Evolutionary conservation across 495 filamentous ascomycete genomes (phyloP), one percentile per base, ranked within the genome.

Genomic region (Niebla homalea): DNA sequence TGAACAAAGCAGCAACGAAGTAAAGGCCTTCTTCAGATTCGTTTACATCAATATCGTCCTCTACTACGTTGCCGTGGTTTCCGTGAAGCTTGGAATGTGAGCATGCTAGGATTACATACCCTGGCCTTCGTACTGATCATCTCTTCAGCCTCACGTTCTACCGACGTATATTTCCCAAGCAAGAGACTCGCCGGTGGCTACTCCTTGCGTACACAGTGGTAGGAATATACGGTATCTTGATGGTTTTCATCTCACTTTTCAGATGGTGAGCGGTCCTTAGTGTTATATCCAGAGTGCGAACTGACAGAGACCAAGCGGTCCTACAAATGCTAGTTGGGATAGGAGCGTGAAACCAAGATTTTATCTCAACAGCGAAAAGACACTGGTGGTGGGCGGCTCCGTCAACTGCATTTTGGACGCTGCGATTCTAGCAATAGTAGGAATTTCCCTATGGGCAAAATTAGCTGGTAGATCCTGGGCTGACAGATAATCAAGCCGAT

Each of bases 21-120:
- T 45, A 12, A 47, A 44, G 43, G 36, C 48, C 12, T 56, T 56
- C 26, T 22, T 56, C 1, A 56, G 52, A 32, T 52, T 56, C 10
- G 43, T 56, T 29, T 56, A 56, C 32, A 11, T 56, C 7, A 52
- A 56, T 46, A 43, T 56, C 22, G 39, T 56, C 23, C 49, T 56
- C 43, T 56, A 56, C 41, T 52, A 56, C 49, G 5, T 35, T 14
- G 49, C 54, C 10, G 54, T 56, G 14, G 36, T 41, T 12, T 14
- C 44, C 21, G 45, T 56, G 43, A 56, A 56, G 26, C 20, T 52
- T 29, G 47, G 43, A 39, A 51, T 56, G 49, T 56, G 39, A 29
- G 11, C 18, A 37, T 26, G 8, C 5, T 12, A 10, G 2, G 3
- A 21, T 39, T 20, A 19, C 14, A 10, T 6, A 26, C 23, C 15